phyloP scores from a whole-genome alignment of 1,284 basidiomycete genomes.

The Cerioporus squamosus region DNA sequence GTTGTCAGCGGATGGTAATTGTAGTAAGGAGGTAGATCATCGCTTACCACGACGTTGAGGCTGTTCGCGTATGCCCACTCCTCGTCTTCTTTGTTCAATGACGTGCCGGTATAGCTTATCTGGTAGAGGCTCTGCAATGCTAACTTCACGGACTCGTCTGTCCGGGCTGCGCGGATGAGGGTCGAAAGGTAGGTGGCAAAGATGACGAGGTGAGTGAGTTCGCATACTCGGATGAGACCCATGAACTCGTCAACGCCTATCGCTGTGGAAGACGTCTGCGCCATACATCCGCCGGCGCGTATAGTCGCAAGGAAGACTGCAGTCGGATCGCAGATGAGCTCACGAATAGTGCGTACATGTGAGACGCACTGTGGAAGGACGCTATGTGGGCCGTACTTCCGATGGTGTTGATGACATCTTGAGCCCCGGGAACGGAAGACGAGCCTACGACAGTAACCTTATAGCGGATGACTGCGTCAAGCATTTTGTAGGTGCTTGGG shows the following conservation, averaged over 20 bases:
- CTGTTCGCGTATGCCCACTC: conserved; percentile 15
- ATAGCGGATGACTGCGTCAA: conserved; percentile 4
- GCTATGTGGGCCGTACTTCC: conserved; percentile 18
- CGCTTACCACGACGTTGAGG: conserved; percentile 7
- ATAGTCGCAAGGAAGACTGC: conserved; percentile 11
- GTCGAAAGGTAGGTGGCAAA: conserved; percentile 18
- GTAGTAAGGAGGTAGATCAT: neutral
- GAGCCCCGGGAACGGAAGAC: neutral
- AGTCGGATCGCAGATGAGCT: neutral
- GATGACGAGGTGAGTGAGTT: conserved; percentile 10
- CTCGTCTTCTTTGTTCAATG: conserved; percentile 19
- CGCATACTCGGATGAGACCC: conserved; percentile 8
- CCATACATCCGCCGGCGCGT: conserved; percentile 12
- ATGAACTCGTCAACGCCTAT: conserved; percentile 14
- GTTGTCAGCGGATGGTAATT: neutral
- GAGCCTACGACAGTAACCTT: neutral
- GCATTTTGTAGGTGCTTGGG: conserved; percentile 18
- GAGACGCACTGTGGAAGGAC: conserved; percentile 14
- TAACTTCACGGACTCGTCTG: neutral
- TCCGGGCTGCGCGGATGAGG: conserved; percentile 10
- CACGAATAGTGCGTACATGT: neutral
- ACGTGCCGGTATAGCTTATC: conserved; percentile 14
- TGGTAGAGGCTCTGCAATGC: conserved; percentile 9
- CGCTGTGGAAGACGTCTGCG: conserved; percentile 17
- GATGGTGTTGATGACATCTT: conserved; percentile 13